Evolutionary conservation across 148 eudicot species (phyloP), one percentile per base, ranked within the genome.

Genomic region (Polygonum maritimum): DNA sequence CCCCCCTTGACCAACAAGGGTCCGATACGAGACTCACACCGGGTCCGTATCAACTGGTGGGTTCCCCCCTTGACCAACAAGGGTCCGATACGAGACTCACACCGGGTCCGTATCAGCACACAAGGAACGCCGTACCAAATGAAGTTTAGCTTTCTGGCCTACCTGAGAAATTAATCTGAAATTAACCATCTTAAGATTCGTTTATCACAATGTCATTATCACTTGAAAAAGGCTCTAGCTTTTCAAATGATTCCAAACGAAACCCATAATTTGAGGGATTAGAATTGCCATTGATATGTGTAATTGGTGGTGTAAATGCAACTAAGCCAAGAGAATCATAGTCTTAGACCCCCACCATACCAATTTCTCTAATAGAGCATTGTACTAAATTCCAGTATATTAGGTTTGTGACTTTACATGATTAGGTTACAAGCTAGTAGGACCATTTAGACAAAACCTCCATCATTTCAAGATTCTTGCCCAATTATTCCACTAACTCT

Each of bases 391-490:
- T 67, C 71, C 71, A 67, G 15, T 3, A 67, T 14, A 67, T 67
- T 67, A 67, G 71, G 71, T 67, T 67, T 67, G 71, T 38, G 9
- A 16, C 19, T 67, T 67, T 67, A 38, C 71, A 67, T 67, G 71
- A 67, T 67, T 67, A 35, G 71, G 71, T 67, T 19, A 38, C 71
- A 67, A 67, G 3, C 44, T 13, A 36, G 21, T 67, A 16, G 71
- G 71, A 5, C 71, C 71, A 45, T 36, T 15, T 31, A 31, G 45
- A 67, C 45, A 67, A 67, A 67, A 67, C 45, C 45, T 67, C 21
- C 71, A 35, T 35, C 19, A 19, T 67, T 67, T 67, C 44, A 67
- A 67, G 71, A 67, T 67, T 67, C 71, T 16, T 63, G 70, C 33
- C 70, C 40, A 63, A 31, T 63, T 67, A 67, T 67, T 67, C 44